Percentiles rank a stretch among this genome's conserved stretches.
Conservation (phyloP, 179 eudicot genomes). For the Beta macrorhiza region DNA sequence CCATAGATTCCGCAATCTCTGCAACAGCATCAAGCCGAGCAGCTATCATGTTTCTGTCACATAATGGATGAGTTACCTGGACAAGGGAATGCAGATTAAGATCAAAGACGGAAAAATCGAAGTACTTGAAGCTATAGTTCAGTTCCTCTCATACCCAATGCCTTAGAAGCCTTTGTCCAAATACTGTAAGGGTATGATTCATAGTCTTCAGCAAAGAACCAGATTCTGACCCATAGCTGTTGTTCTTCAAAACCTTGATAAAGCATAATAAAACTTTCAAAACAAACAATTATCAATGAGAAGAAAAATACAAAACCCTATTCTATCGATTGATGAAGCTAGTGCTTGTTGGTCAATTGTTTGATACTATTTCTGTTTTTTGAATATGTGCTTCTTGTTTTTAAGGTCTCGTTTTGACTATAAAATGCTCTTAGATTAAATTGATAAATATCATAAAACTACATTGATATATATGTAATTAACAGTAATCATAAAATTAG, state of each 20-base stretch:
- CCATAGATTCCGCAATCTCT: conserved; percentile 78
- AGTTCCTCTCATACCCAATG: conserved; percentile 67
- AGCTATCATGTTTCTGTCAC: conserved; percentile 71
- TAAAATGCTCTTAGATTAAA: no score
- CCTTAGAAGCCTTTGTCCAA: conserved; percentile 87
- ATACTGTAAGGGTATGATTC: conserved; percentile 79
- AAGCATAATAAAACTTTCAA: neutral
- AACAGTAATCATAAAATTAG: no score
- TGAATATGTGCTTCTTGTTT: neutral
- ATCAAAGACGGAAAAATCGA: conserved; percentile 16
- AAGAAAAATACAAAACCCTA: neutral
- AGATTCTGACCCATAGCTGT: conserved; percentile 67
- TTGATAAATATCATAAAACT: no score
- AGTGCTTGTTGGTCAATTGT: neutral
- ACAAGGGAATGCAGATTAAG: conserved; percentile 21
- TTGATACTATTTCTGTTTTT: neutral
- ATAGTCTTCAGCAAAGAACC: conserved; percentile 79
- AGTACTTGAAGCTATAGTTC: conserved; percentile 11
- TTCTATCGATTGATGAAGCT: neutral
- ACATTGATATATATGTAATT: no score
- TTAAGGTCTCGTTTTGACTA: no score
- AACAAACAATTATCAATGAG: neutral
- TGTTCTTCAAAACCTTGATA: conserved; percentile 62
- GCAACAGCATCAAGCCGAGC: conserved; percentile 93
- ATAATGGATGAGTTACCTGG: conserved; percentile 89